phyloP scores from a whole-genome alignment of 106 monocot genomes.

The Dendrobium catenatum region DNA sequence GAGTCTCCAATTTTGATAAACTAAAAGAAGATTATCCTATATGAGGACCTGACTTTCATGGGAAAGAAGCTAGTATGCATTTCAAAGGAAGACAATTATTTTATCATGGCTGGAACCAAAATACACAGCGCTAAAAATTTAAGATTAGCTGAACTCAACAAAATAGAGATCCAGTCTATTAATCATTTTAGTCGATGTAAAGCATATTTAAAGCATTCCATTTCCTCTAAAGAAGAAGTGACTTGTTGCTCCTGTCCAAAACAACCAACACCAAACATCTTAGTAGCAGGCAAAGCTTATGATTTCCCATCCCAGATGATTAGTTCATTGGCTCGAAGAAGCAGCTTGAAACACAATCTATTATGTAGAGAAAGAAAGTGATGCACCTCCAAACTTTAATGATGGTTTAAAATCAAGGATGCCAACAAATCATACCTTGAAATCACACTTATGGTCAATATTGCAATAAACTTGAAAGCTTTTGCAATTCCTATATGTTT shows the following conservation, averaged over 20 bases:
- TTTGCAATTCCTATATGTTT: too few species aligned
- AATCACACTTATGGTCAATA: too few species aligned
- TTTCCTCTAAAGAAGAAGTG: neutral
- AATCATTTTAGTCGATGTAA: neutral
- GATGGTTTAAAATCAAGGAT: neutral
- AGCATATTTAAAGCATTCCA: neutral
- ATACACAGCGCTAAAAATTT: too few species aligned
- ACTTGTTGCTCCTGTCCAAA: neutral
- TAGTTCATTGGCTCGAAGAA: neutral
- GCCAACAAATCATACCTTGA: neutral
- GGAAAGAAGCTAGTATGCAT: too few species aligned
- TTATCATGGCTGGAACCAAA: too few species aligned
- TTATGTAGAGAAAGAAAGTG: neutral
- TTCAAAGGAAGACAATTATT: too few species aligned
- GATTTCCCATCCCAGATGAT: neutral
- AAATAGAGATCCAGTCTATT: neutral
- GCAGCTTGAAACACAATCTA: neutral
- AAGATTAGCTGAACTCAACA: too few species aligned
- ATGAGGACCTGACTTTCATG: too few species aligned
- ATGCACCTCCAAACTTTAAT: too few species aligned
- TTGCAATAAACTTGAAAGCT: too few species aligned
- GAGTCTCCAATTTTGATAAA: too few species aligned
- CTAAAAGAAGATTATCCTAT: too few species aligned
- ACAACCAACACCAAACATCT: neutral
- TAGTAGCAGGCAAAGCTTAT: neutral